Conservation (phyloP, 2,329 filamentous ascomycete genomes). For the Periconia macrospinosa region DNA sequence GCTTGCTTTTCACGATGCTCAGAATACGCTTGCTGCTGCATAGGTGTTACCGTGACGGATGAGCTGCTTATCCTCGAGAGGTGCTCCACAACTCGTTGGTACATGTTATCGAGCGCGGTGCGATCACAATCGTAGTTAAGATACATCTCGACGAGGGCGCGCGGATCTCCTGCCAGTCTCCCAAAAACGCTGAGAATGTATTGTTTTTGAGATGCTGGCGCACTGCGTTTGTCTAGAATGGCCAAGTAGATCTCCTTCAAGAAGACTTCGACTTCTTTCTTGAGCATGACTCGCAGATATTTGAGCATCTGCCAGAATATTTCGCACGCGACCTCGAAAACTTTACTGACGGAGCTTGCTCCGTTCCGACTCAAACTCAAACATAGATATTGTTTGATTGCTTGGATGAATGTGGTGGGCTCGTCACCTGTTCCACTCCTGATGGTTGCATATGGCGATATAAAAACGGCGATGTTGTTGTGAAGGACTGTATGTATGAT, state of each 20-base stretch:
- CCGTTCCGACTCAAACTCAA: constrained; percentile 93
- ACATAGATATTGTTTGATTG: constrained; percentile 95
- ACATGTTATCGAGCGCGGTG: constrained; percentile 91
- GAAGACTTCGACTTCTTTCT: constrained; percentile 98
- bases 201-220: constrained; percentile 86
- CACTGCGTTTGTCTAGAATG: constrained; percentile 83
- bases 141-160: constrained; percentile 90
- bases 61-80: constrained; percentile 83
- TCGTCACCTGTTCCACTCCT: constrained; percentile 87
- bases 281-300: constrained; percentile 88
- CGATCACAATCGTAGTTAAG: constrained; percentile 98
- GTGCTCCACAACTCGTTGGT: constrained; percentile 91
- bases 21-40: constrained; percentile 84
- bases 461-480: constrained; percentile 90
- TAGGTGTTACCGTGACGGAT: constrained; percentile 71
- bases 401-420: constrained; percentile 87
- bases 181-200: constrained; percentile 87
- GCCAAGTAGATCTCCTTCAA: constrained; percentile 96
- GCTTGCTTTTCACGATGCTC: constrained; percentile 69
- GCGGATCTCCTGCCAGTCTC: constrained; percentile 80
- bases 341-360: constrained; percentile 84
- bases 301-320: constrained; percentile 98
- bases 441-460: constrained; percentile 88
- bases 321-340: constrained; percentile 95
- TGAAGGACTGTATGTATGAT: constrained; percentile 94